Conservation (phyloP, 768 basidiomycete species). For the Trametes cubensis region DNA sequence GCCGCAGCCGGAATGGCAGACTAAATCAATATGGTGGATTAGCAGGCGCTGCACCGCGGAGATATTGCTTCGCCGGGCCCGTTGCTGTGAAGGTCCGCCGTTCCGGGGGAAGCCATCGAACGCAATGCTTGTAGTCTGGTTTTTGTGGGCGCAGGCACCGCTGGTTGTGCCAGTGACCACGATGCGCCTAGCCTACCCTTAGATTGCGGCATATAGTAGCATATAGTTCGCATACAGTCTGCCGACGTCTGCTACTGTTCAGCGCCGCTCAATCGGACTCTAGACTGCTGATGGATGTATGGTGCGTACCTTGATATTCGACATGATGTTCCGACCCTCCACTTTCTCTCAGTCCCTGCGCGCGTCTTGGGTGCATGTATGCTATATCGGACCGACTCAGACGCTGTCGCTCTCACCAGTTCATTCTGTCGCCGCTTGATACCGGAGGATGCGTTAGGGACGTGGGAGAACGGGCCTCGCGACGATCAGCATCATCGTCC, state of each 20-base stretch:
- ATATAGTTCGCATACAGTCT: neutral
- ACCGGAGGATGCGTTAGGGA: conserved; percentile 1
- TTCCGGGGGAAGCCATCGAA: neutral
- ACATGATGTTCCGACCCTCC: neutral
- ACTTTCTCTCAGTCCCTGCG: neutral
- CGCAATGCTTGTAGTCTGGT: too few species aligned
- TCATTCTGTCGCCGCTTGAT: conserved; percentile 2
- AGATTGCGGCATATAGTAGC: too few species aligned
- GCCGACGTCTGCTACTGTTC: neutral
- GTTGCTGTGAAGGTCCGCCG: conserved; percentile 1
- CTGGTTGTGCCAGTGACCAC: neutral
- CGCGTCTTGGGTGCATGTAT: neutral
- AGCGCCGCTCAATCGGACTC: neutral
- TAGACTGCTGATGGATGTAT: neutral
- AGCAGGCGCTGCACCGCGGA: neutral
- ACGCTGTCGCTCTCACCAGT: neutral
- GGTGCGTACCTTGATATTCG: conserved; percentile 3
- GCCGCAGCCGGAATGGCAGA: too few species aligned
- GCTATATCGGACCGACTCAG: neutral
- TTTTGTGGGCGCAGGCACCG: neutral
- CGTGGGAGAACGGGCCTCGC: neutral
- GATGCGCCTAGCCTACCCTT: too few species aligned
- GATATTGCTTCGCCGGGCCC: conserved; percentile 7
- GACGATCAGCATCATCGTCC: neutral
- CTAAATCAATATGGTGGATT: too few species aligned